These are phyloP conservation scores for Eucalyptus urophylla DNA, from an alignment of 345 rosid species.

Conservation along the genomic window DNA sequence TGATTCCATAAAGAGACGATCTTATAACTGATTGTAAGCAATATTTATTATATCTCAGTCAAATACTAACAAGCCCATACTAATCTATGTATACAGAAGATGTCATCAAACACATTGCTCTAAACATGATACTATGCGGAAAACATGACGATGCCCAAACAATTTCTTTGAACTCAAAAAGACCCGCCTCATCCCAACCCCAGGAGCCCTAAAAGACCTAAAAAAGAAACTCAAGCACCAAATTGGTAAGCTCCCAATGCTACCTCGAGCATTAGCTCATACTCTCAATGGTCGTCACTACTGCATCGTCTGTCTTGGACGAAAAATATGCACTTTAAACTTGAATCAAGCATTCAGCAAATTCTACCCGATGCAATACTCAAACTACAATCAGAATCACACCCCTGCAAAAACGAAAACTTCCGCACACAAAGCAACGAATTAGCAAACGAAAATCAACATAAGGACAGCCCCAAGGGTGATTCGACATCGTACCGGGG, in stretches of 20 bases:
- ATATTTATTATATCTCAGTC: not conserved
- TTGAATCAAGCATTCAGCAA: not conserved
- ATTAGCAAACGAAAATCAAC: not conserved
- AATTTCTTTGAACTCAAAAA: not conserved
- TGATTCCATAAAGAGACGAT: not conserved
- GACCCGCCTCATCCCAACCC: not conserved
- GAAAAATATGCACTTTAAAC: not conserved
- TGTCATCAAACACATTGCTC: not conserved
- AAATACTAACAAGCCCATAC: not conserved
- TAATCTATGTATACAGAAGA: not conserved
- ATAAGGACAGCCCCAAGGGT: not conserved
- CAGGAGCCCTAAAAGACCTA: not conserved
- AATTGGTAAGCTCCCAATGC: not conserved
- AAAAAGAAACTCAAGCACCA: not conserved
- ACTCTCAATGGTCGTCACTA: not conserved
- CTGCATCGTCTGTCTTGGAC: not conserved
- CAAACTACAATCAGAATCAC: not conserved
- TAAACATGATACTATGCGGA: not conserved
- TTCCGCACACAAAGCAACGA: not conserved
- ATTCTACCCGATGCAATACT: not conserved
- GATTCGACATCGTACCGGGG: slow-evolving; percentile 18
- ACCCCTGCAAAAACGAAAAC: not conserved
- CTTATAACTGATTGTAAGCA: not conserved
- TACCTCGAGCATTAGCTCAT: not conserved
- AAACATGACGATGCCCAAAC: not conserved